A percentile compares a stretch with the other conserved stretches of the same genome.
Evolutionary conservation across 148 eudicot species (phyloP).

Genomic region (Chenopodium formosanum): DNA sequence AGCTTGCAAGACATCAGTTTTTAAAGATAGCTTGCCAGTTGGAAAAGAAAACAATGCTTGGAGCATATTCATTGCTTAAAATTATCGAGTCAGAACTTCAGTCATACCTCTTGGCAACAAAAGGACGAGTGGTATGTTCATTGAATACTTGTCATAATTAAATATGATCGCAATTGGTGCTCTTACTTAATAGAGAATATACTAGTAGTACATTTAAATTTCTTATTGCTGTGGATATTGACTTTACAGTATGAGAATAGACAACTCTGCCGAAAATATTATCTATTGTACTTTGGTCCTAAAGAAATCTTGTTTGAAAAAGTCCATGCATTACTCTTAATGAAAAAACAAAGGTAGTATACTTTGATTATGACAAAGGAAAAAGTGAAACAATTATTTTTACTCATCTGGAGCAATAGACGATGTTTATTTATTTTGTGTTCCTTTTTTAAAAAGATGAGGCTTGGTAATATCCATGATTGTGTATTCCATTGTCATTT

Average conservation of each 20-base stretch:
- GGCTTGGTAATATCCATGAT: neutral
- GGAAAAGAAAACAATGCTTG: slow-evolving; percentile 99
- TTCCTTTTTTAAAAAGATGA: neutral
- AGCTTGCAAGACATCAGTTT: slow-evolving; percentile 91
- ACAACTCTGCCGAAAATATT: neutral
- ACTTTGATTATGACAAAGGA: neutral
- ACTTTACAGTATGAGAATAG: neutral
- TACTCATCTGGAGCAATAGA: no score
- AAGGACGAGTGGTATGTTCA: slow-evolving; percentile 84
- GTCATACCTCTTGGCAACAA: slow-evolving; percentile 79
- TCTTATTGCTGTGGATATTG: neutral
- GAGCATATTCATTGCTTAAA: slow-evolving; percentile 91
- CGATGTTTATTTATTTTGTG: neutral
- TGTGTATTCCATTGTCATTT: neutral
- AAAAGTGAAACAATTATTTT: neutral
- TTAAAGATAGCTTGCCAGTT: slow-evolving; percentile 86
- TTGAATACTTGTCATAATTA: neutral
- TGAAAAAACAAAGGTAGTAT: neutral
- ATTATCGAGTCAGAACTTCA: slow-evolving; percentile 92
- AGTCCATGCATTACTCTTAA: no score
- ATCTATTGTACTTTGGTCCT: neutral
- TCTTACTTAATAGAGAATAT: neutral
- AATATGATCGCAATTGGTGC: neutral
- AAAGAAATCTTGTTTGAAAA: neutral
- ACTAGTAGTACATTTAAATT: neutral